phyloP scores from a whole-genome alignment of 2,329 filamentous ascomycete species.

The Fusarium albosuccineum region DNA sequence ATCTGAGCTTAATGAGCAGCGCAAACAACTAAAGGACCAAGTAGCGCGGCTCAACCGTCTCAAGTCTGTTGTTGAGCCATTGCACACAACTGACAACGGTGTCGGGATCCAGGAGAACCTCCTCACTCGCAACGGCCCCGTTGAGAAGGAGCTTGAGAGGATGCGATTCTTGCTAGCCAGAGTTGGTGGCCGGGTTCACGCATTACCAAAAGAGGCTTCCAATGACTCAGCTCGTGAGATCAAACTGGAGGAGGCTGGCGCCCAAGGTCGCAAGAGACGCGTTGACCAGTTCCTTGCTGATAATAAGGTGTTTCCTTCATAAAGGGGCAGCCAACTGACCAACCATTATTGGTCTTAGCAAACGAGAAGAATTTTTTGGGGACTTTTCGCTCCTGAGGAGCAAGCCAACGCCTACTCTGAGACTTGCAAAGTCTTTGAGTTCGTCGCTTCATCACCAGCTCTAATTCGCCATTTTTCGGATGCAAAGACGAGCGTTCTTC shows the following conservation, averaged over 20 bases:
- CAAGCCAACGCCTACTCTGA: no score
- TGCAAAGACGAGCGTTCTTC: no score
- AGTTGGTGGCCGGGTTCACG: constrained; percentile 66
- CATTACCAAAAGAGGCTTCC: constrained; percentile 28
- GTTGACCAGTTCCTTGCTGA: constrained; percentile 46
- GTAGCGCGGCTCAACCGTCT: constrained; percentile 64
- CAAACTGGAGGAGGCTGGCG: constrained; percentile 22
- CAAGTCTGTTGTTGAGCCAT: constrained; percentile 63
- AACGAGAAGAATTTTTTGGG: no score
- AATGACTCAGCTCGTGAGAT: constrained; percentile 18
- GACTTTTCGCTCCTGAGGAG: no score
- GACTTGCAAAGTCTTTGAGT: no score
- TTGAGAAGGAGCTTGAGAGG: constrained; percentile 75
- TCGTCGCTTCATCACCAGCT: no score
- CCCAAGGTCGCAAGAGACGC: constrained; percentile 41
- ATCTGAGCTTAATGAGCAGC: constrained; percentile 59
- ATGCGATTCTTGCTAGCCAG: constrained; percentile 74
- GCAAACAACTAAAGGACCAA: constrained; percentile 52
- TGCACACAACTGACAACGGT: constrained; percentile 45
- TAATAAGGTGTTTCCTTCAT: constrained; percentile 41
- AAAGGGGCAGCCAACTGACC: constrained; percentile 5
- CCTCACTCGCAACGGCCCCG: constrained; percentile 72
- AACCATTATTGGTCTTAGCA: no score
- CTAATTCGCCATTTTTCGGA: no score
- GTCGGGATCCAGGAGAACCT: constrained; percentile 73